A percentile compares a stretch with the other conserved stretches of the same genome.
Conservation (phyloP, 257 asterid genomes). For the Catharanthus roseus region DNA sequence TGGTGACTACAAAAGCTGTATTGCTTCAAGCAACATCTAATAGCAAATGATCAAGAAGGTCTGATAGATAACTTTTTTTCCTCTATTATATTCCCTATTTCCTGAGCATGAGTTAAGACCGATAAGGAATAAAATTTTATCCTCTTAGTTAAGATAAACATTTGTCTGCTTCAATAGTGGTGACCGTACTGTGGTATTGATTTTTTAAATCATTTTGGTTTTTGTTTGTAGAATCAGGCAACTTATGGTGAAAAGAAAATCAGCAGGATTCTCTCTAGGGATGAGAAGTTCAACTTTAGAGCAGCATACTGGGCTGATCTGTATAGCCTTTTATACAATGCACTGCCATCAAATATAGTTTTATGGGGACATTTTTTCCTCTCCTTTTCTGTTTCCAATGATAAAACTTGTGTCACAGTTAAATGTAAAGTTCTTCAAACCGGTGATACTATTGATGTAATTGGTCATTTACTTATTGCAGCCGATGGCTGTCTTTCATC, state of each 20-base stretch:
- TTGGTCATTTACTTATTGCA: slow-evolving; percentile 62
- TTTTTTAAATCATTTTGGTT: neutral
- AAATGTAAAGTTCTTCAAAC: slow-evolving; percentile 39
- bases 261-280: slow-evolving; percentile 51
- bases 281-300: slow-evolving; percentile 62
- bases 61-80: neutral
- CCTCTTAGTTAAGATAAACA: neutral
- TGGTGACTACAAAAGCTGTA: neutral
- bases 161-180: neutral
- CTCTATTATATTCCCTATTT: neutral
- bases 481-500: slow-evolving; percentile 80
- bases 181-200: neutral
- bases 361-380: slow-evolving; percentile 62
- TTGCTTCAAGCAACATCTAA: neutral
- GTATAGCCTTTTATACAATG: slow-evolving; percentile 49
- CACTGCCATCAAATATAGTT: slow-evolving; percentile 43
- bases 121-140: neutral
- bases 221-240: slow-evolving; percentile 48
- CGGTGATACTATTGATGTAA: slow-evolving; percentile 35
- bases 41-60: neutral
- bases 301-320: slow-evolving; percentile 88
- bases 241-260: slow-evolving; percentile 47
- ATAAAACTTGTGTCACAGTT: slow-evolving; percentile 35
- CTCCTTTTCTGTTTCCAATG: slow-evolving; percentile 37
- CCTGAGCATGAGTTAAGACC: too few species aligned